These are phyloP conservation scores for Claviceps sp. DNA, from an alignment of 2,329 filamentous ascomycete species.

Conservation along the genomic window DNA sequence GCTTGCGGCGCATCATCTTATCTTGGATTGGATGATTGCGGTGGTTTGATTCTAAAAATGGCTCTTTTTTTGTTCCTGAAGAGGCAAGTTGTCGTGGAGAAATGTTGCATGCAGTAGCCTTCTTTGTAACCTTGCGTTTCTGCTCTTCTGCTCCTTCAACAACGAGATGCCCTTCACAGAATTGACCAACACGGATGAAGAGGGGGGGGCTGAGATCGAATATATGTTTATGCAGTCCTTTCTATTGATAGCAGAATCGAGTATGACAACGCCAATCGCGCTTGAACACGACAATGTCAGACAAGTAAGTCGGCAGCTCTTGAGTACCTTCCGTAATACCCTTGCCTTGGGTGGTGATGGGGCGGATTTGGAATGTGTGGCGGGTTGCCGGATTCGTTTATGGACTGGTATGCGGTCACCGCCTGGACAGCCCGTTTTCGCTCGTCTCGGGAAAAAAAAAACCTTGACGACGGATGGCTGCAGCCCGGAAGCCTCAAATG, in stretches of 20 bases:
- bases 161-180: neutral
- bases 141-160: too few species aligned
- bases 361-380: slow-evolving; percentile 3
- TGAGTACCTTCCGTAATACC: neutral
- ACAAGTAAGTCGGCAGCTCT: neutral
- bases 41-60: too few species aligned
- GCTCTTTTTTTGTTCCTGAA: too few species aligned
- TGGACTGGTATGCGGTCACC: slow-evolving; percentile 6
- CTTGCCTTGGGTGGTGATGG: neutral
- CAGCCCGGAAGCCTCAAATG: neutral
- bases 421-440: slow-evolving; percentile 2
- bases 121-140: too few species aligned
- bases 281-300: slow-evolving; percentile 3
- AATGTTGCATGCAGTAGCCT: too few species aligned
- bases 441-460: neutral
- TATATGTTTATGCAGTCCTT: slow-evolving; percentile 2
- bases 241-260: neutral
- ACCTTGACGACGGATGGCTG: neutral
- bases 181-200: too few species aligned
- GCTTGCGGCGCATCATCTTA: slow-evolving; percentile 20
- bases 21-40: too few species aligned
- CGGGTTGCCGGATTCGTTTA: slow-evolving; percentile 5
- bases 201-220: neutral
- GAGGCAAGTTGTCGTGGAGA: too few species aligned
- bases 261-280: neutral